Conservation (phyloP, 2,329 filamentous ascomycete species). For the Cladosporium sp. region DNA sequence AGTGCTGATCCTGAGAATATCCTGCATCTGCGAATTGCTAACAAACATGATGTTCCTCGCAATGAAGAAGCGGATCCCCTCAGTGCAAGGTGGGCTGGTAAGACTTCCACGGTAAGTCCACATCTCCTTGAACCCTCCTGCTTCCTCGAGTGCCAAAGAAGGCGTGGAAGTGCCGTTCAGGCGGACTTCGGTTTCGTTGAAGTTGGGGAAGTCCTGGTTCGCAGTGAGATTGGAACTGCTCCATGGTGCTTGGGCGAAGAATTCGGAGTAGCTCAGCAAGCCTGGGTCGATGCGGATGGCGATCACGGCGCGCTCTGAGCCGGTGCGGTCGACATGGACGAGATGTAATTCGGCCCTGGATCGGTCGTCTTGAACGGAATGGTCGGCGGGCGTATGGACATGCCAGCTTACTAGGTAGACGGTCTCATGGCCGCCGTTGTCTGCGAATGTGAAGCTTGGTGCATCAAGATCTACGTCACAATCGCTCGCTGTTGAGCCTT, state of each 20-base stretch:
- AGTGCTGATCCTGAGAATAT: conserved; percentile 41
- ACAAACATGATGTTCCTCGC: conserved; percentile 40
- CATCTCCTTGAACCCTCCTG: conserved; percentile 39
- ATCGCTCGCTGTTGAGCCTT: neutral
- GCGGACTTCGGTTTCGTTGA: conserved; percentile 11
- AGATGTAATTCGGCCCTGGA: conserved; percentile 47
- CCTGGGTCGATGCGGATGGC: conserved; percentile 45
- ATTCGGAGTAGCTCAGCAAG: conserved; percentile 32
- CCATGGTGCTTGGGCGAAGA: conserved; percentile 37
- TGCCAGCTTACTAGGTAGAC: conserved; percentile 49
- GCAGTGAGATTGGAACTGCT: conserved; percentile 16
- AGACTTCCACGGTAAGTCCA: conserved; percentile 48
- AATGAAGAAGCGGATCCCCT: conserved; percentile 45
- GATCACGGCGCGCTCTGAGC: conserved; percentile 42
- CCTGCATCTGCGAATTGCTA: conserved; percentile 45
- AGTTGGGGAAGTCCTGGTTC: conserved; percentile 16
- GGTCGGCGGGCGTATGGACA: conserved; percentile 48
- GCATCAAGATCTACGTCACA: conserved; percentile 30
- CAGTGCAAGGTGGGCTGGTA: conserved; percentile 45
- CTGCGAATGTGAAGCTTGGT: conserved; percentile 40
- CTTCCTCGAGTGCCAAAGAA: conserved; percentile 33
- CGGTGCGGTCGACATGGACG: conserved; percentile 42
- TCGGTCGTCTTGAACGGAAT: conserved; percentile 40
- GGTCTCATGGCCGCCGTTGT: conserved; percentile 33
- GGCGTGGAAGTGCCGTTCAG: conserved; percentile 26